Base-by-base conservation (phyloP, 441 rosid species). In the Lepidium campestre region DNA sequence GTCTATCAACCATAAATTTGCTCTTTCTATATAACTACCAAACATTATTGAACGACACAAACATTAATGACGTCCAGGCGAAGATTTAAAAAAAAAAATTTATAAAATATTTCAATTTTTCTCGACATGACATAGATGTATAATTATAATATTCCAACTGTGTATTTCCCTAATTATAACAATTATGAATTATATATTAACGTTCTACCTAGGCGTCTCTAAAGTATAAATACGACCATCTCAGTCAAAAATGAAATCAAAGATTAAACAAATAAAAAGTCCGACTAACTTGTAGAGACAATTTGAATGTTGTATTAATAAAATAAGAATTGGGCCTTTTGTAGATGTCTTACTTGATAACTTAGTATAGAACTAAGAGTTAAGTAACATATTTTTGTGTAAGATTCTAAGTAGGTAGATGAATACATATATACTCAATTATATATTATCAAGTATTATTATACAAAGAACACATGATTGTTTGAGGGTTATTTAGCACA, bases 31-130 rank as follows among this genome's bases (percentile, higher is more conserved):
- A 56, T 41, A 31, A 34, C 71, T 57, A 72, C 60, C 49, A 35
- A 49, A 65, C 67, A 72, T 72, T 65, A 72, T 72, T 72, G 76
- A 65, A 57, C 41, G 40, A 39, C 65, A 39, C 45, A 34, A 9
- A 57, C 41, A 72, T 65, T 47, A 47, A 62, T 71, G 65, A 37
- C 68, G 58, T 63, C 58, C 29, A 63, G 52, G 19, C 7, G 23
- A 31, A 52, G 13, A 3, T 9, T 23, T 23, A 41, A 59, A 35
- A 32, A 35, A 27, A 18, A 7, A 5, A 25, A 7, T 25, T 25
- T 4, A 18, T 6, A 59, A 4, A 22, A 9, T 42, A 25, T 29
- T 42, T 41, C 6, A 25, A n/a, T 19, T 27, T 32, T 14, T 20
- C 25, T 27, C 18, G 39, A 34, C 44, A 18, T 62, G 47, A 23